A percentile compares a stretch with the other conserved stretches of the same genome.
These are phyloP conservation scores for Babesia sp. DNA, from an alignment of 169 alveolate species.

Conservation along the genomic window DNA sequence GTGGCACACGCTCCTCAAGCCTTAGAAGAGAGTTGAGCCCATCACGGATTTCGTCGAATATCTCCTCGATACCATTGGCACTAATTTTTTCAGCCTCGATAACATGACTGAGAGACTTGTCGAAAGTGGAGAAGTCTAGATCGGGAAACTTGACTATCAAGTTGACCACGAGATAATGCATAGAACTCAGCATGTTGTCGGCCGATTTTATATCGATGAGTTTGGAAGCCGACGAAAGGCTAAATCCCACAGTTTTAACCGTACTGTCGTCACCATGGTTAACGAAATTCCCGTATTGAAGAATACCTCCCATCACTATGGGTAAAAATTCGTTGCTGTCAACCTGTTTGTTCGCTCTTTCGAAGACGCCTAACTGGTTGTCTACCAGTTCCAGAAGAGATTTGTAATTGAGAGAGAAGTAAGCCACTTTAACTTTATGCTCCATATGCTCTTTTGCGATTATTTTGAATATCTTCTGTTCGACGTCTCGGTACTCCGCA, in stretches of 20 bases:
- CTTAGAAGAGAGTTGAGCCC: slow-evolving; percentile 37
- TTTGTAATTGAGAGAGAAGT: slow-evolving; percentile 64
- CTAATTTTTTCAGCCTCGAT: slow-evolving; percentile 50
- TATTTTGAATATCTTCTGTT: slow-evolving; percentile 66
- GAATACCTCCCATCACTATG: slow-evolving; percentile 66
- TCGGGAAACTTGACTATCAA: slow-evolving; percentile 66
- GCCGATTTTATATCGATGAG: slow-evolving; percentile 76
- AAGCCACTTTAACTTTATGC: slow-evolving; percentile 55
- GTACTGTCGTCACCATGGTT: slow-evolving; percentile 73
- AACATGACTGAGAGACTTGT: slow-evolving; percentile 35
- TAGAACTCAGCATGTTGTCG: slow-evolving; percentile 72
- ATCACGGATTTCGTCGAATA: slow-evolving; percentile 48
- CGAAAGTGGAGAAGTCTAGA: slow-evolving; percentile 42
- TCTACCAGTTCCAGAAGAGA: slow-evolving; percentile 47
- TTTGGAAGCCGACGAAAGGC: slow-evolving; percentile 71
- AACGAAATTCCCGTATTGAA: slow-evolving; percentile 80
- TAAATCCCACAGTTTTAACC: slow-evolving; percentile 70
- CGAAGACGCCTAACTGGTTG: slow-evolving; percentile 62
- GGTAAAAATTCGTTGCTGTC: slow-evolving; percentile 65
- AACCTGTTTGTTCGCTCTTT: slow-evolving; percentile 69
- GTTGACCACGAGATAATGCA: slow-evolving; percentile 75
- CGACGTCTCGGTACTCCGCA: slow-evolving; percentile 13
- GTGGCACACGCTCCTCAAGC: not conserved
- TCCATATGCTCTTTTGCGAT: slow-evolving; percentile 51
- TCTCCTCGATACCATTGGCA: slow-evolving; percentile 47